Conservation (phyloP, 805 yeast genomes). For the Starmerella vaccinii region DNA sequence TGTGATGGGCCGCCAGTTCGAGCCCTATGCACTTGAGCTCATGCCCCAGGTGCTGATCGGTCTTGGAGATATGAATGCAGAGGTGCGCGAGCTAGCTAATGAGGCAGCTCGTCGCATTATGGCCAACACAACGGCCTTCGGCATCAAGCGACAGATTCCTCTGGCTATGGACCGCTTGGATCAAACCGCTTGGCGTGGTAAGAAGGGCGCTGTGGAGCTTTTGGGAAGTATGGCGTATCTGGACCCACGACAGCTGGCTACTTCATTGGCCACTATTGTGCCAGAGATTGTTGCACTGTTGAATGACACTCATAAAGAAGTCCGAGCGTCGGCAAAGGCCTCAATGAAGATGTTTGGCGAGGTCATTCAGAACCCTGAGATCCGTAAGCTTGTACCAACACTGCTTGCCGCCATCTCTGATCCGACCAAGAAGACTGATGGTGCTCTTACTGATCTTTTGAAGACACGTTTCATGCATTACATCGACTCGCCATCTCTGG, state of each 20-base stretch:
- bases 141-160: constrained; percentile 85
- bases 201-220: constrained; percentile 91
- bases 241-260: constrained; percentile 86
- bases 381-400: constrained; percentile 78
- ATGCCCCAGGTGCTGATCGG: constrained; percentile 70
- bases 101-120: constrained; percentile 78
- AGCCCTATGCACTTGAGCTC: constrained; percentile 86
- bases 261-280: constrained; percentile 78
- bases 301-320: constrained; percentile 93
- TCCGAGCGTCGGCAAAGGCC: constrained; percentile 85
- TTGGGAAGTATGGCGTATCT: constrained; percentile 96
- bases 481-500: constrained; percentile 95
- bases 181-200: constrained; percentile 89
- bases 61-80: constrained; percentile 74
- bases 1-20: constrained; percentile 66
- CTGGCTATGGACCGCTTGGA: constrained; percentile 76
- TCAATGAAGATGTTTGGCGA: constrained; percentile 88
- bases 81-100: constrained; percentile 83
- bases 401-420: constrained; percentile 90
- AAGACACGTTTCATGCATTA: constrained; percentile 93
- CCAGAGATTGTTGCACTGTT: constrained; percentile 94
- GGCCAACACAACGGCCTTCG: constrained; percentile 84
- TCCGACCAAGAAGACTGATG: constrained; percentile 82
- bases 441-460: constrained; percentile 73
- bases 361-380: constrained; percentile 94